These are phyloP conservation scores for Diaporthe aspalathi DNA, from an alignment of 2,329 filamentous ascomycete species.

Conservation along the genomic window DNA sequence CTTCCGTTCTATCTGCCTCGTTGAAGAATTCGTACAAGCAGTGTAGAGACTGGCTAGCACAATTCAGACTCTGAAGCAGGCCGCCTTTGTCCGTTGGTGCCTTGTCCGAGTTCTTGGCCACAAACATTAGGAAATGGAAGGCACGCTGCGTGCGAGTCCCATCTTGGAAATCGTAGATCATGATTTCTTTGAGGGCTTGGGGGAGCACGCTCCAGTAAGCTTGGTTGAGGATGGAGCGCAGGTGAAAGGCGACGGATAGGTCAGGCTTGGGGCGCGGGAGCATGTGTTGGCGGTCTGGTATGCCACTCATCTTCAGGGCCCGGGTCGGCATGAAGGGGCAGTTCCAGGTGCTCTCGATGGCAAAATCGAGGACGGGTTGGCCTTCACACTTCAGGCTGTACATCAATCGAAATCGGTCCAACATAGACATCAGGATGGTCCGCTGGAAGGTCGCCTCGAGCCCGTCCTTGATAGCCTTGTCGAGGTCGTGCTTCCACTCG, in stretches of 20 bases:
- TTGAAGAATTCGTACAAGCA: constrained; percentile 33
- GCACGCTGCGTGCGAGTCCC: neutral
- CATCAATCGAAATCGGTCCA: constrained; percentile 29
- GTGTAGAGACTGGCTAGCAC: constrained; percentile 31
- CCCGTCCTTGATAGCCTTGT: neutral
- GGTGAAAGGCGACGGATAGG: constrained; percentile 27
- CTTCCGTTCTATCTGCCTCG: constrained; percentile 20
- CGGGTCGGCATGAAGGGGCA: constrained; percentile 27
- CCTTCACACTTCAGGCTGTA: neutral
- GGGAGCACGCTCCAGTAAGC: neutral
- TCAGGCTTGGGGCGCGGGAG: constrained; percentile 16
- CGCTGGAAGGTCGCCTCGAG: constrained; percentile 26
- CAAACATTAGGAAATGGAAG: constrained; percentile 31
- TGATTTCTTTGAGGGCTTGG: neutral
- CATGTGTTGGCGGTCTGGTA: neutral
- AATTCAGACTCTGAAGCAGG: constrained; percentile 14
- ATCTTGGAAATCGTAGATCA: constrained; percentile 12
- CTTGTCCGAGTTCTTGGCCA: constrained; percentile 16
- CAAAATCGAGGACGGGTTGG: constrained; percentile 19
- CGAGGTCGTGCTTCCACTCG: constrained; percentile 20
- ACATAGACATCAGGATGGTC: constrained; percentile 31
- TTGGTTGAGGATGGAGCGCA: neutral
- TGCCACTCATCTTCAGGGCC: neutral
- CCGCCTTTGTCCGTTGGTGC: neutral
- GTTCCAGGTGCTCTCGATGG: constrained; percentile 25